Percentiles rank a stretch among this genome's conserved stretches.
These are phyloP conservation scores for Pseudoturritis turrita DNA, from an alignment of 345 rosid genomes.

Conservation along the genomic window DNA sequence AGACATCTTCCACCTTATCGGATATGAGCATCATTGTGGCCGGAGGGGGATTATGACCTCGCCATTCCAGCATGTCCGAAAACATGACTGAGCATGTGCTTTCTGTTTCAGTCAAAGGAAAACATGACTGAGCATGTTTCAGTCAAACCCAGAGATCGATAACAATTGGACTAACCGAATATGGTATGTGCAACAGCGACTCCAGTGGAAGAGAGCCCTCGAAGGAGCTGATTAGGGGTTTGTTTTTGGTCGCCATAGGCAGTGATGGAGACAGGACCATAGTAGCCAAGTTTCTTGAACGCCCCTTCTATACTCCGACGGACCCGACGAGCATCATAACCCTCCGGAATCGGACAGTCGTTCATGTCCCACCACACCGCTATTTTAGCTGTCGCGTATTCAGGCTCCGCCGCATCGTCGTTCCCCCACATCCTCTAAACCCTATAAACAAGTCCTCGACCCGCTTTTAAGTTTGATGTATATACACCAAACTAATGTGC, in stretches of 20 bases:
- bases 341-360: background rate
- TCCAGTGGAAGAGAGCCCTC: too few species aligned
- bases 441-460: too few species aligned
- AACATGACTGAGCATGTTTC: too few species aligned
- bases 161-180: background rate
- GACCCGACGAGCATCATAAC: background rate
- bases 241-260: too few species aligned
- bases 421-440: too few species aligned
- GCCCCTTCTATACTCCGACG: background rate
- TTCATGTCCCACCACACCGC: too few species aligned
- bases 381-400: background rate
- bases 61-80: background rate
- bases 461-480: too few species aligned
- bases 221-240: too few species aligned
- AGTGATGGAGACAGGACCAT: constrained; percentile 1
- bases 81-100: background rate
- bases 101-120: background rate
- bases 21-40: constrained; percentile 5
- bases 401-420: background rate
- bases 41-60: background rate
- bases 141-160: background rate
- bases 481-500: too few species aligned
- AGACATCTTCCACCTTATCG: background rate
- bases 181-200: background rate
- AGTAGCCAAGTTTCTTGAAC: background rate